Conservation (phyloP, 441 rosid genomes). For the Rhodomyrtus psidioides region DNA sequence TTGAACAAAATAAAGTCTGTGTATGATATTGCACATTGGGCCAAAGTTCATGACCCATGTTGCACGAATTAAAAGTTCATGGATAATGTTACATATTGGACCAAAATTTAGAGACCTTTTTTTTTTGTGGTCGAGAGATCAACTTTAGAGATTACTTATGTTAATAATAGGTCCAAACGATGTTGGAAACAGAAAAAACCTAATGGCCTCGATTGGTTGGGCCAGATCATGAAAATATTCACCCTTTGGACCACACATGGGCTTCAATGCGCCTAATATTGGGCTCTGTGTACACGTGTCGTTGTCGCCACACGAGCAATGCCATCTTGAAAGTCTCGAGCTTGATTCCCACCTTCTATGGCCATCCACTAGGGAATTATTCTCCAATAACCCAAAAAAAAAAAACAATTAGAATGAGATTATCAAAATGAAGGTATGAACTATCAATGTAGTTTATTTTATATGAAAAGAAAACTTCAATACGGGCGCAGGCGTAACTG, state of each 20-base stretch:
- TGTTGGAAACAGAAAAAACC: background rate
- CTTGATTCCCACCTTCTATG: background rate
- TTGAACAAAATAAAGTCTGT: too few species aligned
- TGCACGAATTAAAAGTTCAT: too few species aligned
- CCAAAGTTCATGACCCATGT: too few species aligned
- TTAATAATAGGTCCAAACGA: background rate
- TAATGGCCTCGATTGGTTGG: background rate
- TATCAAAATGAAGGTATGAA: background rate
- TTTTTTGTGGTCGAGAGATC: too few species aligned
- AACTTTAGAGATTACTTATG: too few species aligned
- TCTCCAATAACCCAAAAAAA: background rate
- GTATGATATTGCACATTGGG: too few species aligned
- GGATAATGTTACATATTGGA: too few species aligned
- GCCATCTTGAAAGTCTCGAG: too few species aligned
- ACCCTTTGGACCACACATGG: background rate
- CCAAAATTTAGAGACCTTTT: too few species aligned
- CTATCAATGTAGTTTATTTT: background rate
- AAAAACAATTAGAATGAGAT: background rate
- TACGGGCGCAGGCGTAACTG: rapidly evolving
- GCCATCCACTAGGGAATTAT: background rate
- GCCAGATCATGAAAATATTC: background rate
- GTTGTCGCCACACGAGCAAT: too few species aligned
- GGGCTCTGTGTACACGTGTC: background rate
- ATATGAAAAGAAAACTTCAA: background rate
- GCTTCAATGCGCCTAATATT: background rate